Base-by-base conservation (phyloP, 2,329 filamentous ascomycete species). In the Bimuria novae-zelandiae region DNA sequence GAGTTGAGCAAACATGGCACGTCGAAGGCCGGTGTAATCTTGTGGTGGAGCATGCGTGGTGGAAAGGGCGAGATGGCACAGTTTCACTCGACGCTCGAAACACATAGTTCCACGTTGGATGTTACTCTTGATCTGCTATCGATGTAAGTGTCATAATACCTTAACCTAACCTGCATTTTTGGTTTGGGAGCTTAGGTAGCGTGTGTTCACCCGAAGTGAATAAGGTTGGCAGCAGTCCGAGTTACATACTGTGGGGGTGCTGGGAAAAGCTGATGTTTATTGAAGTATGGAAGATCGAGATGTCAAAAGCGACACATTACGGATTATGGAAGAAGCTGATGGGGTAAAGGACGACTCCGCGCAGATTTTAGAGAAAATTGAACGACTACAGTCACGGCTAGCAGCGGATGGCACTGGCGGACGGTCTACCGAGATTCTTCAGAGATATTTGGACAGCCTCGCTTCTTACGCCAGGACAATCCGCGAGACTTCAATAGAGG, bases 261-360 rank as follows among this genome's bases (percentile, higher is more conserved):
- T n/a, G 4, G 30, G n/a, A 4, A 33, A 12, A 5, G n/a, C 30
- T 33, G 11, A 33, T n/a, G 4, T 12, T n/a, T 4, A 7, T 11
- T n/a, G 7, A 21, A 49, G 33, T 7, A 52, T 45, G 14, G 42
- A 54, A 7, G 23, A 35, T 14, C 42, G 35, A 27, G 54, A 57
- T 6, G 55, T 57, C 40, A 57, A 53, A 30, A 50, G 44, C 3
- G 55, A 55, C 22, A 57, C 57, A 1, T n/a, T 21, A n/a, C 27
- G 45, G n/a, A 51, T 54, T 7, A 21, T 12, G 3, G 22, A 36
- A 17, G 45, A 57, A n/a, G 49, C 49, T n/a, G 51, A 41, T 23
- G 49, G 48, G 8, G 55, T 60, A 46, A 57, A 55, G 21, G 35
- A 55, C 5, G 57, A 60, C 33, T 57, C 55, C 7, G 16, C 51